These are phyloP conservation scores for Hypsizygus marmoreus DNA, from an alignment of 768 basidiomycete genomes.

Conservation along the genomic window DNA sequence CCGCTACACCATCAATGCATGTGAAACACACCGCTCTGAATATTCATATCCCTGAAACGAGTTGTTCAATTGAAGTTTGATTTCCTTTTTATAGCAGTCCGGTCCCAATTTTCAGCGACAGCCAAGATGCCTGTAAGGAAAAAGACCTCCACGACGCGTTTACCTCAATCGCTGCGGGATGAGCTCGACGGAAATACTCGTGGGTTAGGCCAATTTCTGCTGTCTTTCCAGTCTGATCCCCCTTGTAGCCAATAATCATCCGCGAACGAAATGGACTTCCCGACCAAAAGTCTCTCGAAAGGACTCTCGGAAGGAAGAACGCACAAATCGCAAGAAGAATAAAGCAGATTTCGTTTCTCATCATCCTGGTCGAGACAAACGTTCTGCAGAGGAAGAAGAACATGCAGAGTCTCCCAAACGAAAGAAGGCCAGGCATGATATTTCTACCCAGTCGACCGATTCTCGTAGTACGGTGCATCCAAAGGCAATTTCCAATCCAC, in stretches of 20 bases:
- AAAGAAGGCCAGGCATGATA: slow-evolving; percentile 46
- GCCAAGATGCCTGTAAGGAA: slow-evolving; percentile 19
- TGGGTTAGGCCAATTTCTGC: slow-evolving; percentile 1
- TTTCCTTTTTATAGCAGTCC: background rate
- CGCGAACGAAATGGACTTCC: slow-evolving; percentile 17
- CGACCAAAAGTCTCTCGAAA: slow-evolving; percentile 47
- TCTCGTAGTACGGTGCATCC: background rate
- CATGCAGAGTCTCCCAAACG: slow-evolving; percentile 45
- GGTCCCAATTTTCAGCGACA: no score
- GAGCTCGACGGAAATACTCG: slow-evolving; percentile 25
- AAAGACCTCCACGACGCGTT: slow-evolving; percentile 42
- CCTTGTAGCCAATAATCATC: slow-evolving; percentile 20
- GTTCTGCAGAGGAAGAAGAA: slow-evolving; percentile 46
- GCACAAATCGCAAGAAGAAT: slow-evolving; percentile 59
- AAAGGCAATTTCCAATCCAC: background rate
- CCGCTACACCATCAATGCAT: slow-evolving; percentile 71
- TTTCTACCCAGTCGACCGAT: background rate
- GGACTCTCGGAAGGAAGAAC: slow-evolving; percentile 63
- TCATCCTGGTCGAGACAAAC: slow-evolving; percentile 24
- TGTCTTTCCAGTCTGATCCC: background rate
- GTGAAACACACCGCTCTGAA: background rate
- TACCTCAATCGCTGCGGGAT: slow-evolving; percentile 35
- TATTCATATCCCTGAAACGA: no score
- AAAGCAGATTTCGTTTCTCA: slow-evolving; percentile 62
- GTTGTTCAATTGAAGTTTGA: background rate